phyloP scores from a whole-genome alignment of 2,329 filamentous ascomycete genomes.

The Tolypocladium sp. region DNA sequence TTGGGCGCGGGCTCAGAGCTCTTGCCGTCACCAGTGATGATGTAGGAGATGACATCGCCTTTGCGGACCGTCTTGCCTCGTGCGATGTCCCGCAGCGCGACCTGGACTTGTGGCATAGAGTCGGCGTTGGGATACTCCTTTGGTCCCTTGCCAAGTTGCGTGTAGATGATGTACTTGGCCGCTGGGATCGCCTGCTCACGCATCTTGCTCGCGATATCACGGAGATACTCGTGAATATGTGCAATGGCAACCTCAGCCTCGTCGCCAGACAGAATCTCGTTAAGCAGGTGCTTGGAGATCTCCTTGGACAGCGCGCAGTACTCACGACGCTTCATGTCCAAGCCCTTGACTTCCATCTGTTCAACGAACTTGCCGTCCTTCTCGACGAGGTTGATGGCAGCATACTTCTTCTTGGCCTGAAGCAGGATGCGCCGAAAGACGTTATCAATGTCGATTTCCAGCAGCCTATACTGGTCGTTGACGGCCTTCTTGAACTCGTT shows the following conservation, averaged over 20 bases:
- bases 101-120: conserved; percentile 94
- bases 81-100: conserved; percentile 79
- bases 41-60: conserved; percentile 93
- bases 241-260: conserved; percentile 81
- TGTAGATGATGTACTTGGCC: conserved; percentile 94
- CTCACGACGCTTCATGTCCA: conserved; percentile 96
- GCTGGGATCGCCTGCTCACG: conserved; percentile 64
- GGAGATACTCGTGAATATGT: conserved; percentile 87
- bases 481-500: conserved; percentile 92
- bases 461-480: conserved; percentile 82
- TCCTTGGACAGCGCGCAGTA: conserved; percentile 96
- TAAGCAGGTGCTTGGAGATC: conserved; percentile 80
- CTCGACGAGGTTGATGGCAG: conserved; percentile 87
- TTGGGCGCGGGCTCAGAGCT: conserved; percentile 68
- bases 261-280: conserved; percentile 89
- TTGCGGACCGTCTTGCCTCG: conserved; percentile 82
- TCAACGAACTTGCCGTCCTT: conserved; percentile 83
- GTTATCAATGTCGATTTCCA: conserved; percentile 98
- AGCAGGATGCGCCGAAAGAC: conserved; percentile 87
- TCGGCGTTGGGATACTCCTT: conserved; percentile 90
- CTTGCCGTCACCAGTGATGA: conserved; percentile 70
- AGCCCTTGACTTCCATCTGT: conserved; percentile 94
- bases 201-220: conserved; percentile 80
- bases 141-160: conserved; percentile 89
- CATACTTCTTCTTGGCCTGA: conserved; percentile 99